Base-by-base conservation (phyloP, 164 flowering plant species). In the Tetracentron sinense region DNA sequence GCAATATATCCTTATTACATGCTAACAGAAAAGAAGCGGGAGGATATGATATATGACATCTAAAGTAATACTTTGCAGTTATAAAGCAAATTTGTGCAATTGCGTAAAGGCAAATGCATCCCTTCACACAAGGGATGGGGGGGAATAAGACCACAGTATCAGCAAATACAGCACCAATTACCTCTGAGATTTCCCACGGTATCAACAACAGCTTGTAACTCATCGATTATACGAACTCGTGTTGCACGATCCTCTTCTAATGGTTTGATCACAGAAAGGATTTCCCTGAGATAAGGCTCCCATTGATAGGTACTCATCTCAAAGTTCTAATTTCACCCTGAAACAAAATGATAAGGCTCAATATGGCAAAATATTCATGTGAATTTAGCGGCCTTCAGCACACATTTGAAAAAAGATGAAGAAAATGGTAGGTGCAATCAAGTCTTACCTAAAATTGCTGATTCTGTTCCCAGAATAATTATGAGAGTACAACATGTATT, bases 111-210 rank as follows among this genome's bases (percentile, higher is more conserved):
- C 10, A 33, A 10, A 33, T 33, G 10, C 38, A 33, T 4, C 44
- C 44, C 44, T 8, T 16, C 5, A 4, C 8, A 8, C 44, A 12
- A 51, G 27, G 5, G 54, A 30, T 5, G 29, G 14, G 23, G 28
- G n/a, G 49, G 8, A 14, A 54, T 33, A 20, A 22, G 7, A 53
- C 26, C 16, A 33, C 11, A 25, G 0, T 11, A 25, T 19, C 4
- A 29, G 54, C 42, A 65, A 60, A 49, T 46, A 15, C 31, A 47
- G 23, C 5, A 61, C 11, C 20, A 63, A 51, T 52, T 76, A 91
- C 98, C 98, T 86, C 85, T 81, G 62, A 94, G 68, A 70, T 79
- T 83, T 69, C 81, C 83, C 58, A 87, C 54, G 35, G 82, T 76
- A 60, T 59, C 61, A 64, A 89, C 80, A 65, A 77, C 75, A 21